Base-by-base conservation (phyloP, 2,329 filamentous ascomycete species). In the Fusarium sp. region DNA sequence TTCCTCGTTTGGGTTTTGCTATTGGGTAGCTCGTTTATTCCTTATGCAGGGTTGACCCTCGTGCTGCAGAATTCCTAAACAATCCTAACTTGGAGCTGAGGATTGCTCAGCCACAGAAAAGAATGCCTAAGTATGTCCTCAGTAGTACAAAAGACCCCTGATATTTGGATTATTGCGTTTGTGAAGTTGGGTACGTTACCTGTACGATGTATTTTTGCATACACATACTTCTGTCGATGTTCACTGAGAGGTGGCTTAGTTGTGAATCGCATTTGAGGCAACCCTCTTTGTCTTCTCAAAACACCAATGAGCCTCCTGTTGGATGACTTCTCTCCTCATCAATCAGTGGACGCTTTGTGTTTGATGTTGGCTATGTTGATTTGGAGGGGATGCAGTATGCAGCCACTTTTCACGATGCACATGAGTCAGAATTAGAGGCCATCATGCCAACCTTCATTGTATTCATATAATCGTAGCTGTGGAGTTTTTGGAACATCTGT, bases 351-450 rank as follows among this genome's bases (percentile, higher is more conserved):
- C 2, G 11, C 30, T 16, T 45, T 45, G 26, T 45, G 12, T 26
- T 45, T 45, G 26, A 7, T 15, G 26, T 30, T 8, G 28, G 9
- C 8, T 45, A 41, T 46, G 34, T 37, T 13, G 33, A 12, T n/a
- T 9, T 36, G 45, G 9, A 49, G 16, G 5, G 6, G 41, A 11
- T 26, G 30, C 16, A 40, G 44, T 23, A 55, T 59, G 57, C 55
- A 68, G 61, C 28, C 44, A 44, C 57, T 20, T 23, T 68, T 37
- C 38, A 60, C 49, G 34, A 57, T 57, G 34, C 50, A 31, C 47
- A 37, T 53, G 52, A 37, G 23, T 70, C 40, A 67, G 46, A 70
- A 70, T 72, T 72, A 73, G 71, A 66, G 69, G 62, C 69, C 30
- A 30, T 23, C 20, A 26, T 28, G 12, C 44, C 44, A 57, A 30